Percentiles rank a stretch among this genome's conserved stretches.
Conservation (phyloP, 208 protist genomes). For the Leishmania amazonensis region DNA sequence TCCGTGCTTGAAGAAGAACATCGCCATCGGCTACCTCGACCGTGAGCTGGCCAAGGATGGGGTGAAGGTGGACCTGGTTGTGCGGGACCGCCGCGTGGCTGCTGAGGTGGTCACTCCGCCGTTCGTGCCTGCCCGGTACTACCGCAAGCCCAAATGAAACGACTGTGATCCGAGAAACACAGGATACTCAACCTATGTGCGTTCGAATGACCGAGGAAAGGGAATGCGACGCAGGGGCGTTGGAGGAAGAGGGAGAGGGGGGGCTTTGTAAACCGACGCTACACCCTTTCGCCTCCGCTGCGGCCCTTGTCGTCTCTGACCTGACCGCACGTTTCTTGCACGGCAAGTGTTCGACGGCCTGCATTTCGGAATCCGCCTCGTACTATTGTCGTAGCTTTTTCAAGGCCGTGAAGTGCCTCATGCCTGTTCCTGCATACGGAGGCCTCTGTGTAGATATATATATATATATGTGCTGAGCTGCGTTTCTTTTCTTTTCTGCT, state of each 20-base stretch:
- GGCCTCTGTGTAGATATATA: neutral
- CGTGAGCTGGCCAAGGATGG: slow-evolving; percentile 68
- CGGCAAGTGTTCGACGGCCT: neutral
- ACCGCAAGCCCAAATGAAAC: slow-evolving; percentile 37
- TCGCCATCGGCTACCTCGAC: slow-evolving; percentile 94
- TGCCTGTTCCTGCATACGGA: neutral
- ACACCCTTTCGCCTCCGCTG: neutral
- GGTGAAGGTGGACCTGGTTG: slow-evolving; percentile 83
- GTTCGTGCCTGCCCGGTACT: slow-evolving; percentile 88
- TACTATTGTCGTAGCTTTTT: neutral
- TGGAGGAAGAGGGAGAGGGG: neutral
- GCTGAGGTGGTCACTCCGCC: slow-evolving; percentile 91
- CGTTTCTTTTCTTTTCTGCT: neutral
- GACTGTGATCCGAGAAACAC: neutral
- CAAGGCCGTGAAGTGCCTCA: neutral
- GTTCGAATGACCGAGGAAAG: neutral
- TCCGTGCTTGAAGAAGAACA: slow-evolving; percentile 88
- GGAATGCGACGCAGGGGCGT: too few relatives aligned
- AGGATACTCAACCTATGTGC: neutral
- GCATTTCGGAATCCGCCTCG: neutral
- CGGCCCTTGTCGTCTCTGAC: neutral
- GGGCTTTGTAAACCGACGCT: too few relatives aligned
- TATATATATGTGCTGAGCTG: neutral
- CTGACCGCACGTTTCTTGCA: neutral
- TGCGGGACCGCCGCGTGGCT: slow-evolving; percentile 80